Evolutionary conservation across 148 eudicot genomes (phyloP).

Genomic region (Fagopyrum tataricum): DNA sequence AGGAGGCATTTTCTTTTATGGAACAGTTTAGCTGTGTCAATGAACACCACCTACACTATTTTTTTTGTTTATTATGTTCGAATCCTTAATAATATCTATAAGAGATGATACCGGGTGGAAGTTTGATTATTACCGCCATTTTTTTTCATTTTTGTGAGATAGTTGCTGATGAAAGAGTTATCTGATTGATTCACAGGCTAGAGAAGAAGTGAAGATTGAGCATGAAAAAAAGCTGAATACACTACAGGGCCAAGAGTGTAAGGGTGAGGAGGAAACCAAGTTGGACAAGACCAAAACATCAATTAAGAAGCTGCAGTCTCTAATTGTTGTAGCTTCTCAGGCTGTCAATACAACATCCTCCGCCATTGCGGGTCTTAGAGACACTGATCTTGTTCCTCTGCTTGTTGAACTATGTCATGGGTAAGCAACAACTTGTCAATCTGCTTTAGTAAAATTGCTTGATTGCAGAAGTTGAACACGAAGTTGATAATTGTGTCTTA

Average conservation of each 20-base stretch:
- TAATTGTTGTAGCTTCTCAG: conserved; percentile 80
- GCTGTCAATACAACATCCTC: conserved; percentile 87
- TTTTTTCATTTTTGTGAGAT: background rate
- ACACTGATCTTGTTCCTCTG: conserved; percentile 81
- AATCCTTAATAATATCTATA: too few species aligned
- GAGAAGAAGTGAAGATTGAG: conserved; percentile 89
- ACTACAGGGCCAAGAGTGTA: conserved; percentile 72
- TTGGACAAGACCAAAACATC: conserved; percentile 87
- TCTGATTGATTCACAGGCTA: conserved; percentile 41
- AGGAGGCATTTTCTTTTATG: too few species aligned
- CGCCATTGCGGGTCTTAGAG: conserved; percentile 62
- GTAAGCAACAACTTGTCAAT: conserved; percentile 30
- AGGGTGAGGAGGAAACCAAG: conserved; percentile 66
- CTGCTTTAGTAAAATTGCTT: background rate
- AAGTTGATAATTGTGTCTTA: too few species aligned
- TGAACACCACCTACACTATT: too few species aligned
- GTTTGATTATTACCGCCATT: background rate
- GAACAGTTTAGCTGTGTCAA: too few species aligned
- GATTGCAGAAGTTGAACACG: background rate
- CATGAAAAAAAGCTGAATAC: conserved; percentile 77
- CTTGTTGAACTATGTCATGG: conserved; percentile 92
- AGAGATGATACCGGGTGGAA: too few species aligned
- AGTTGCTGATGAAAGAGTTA: background rate
- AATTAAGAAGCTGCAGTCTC: conserved; percentile 68
- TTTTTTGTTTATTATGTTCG: too few species aligned